A percentile compares a stretch with the other conserved stretches of the same genome.
These are phyloP conservation scores for Podospora tetraspora DNA, from an alignment of 495 filamentous ascomycete species.

Conservation along the genomic window DNA sequence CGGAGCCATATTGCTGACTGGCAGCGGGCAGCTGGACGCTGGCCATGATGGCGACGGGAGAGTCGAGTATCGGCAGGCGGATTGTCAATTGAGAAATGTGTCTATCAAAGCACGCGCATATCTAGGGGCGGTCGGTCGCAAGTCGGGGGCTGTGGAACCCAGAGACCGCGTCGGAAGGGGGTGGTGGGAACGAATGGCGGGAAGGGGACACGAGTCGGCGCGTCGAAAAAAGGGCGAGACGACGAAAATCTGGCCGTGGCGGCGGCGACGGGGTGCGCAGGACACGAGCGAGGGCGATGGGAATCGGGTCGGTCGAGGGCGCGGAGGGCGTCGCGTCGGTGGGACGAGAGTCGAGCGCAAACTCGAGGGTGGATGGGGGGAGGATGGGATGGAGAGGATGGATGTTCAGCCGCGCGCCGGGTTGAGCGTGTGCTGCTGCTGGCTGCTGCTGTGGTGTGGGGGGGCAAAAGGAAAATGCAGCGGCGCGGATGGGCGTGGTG, in stretches of 20 bases:
- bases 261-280: constrained; percentile 3
- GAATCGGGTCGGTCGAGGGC: constrained; percentile 14
- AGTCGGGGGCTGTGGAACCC: constrained; percentile 18
- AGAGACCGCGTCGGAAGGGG: constrained; percentile 12
- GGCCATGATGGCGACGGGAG: constrained; percentile 55
- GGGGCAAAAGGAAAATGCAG: constrained; percentile 19
- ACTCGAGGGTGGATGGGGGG: constrained; percentile 16
- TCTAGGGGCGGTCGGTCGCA: constrained; percentile 27
- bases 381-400: constrained; percentile 10
- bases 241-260: constrained; percentile 10
- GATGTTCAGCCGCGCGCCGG: constrained; percentile 22
- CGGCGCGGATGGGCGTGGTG: constrained; percentile 26
- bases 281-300: constrained; percentile 15
- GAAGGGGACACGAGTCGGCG: constrained; percentile 19
- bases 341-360: constrained; percentile 19
- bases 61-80: constrained; percentile 17
- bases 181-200: constrained; percentile 5
- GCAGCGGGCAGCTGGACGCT: constrained; percentile 67
- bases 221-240: constrained; percentile 17
- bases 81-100: constrained; percentile 19
- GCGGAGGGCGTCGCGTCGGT: constrained; percentile 27
- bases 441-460: constrained; percentile 11
- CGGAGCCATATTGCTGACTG: constrained; percentile 49
- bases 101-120: constrained; percentile 32
- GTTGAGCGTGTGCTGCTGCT: not conserved